These are phyloP conservation scores for Penicillium goetzii DNA, from an alignment of 495 filamentous ascomycete genomes.

Conservation along the genomic window DNA sequence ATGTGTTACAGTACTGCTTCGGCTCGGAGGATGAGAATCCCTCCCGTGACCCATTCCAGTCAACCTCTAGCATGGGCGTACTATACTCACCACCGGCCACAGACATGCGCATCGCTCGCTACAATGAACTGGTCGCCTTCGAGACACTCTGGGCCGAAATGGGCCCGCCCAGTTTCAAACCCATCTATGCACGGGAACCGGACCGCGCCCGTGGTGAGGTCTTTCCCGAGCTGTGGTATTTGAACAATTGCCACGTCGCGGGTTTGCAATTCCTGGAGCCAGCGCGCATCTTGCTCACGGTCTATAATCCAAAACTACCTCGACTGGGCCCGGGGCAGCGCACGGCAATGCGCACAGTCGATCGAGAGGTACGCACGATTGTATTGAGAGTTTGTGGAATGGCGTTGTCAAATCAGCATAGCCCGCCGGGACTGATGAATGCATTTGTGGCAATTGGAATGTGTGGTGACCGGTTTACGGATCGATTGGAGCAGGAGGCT, in stretches of 20 bases:
- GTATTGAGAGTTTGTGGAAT: slow-evolving; percentile 35
- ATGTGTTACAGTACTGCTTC: slow-evolving; percentile 35
- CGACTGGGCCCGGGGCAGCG: slow-evolving; percentile 35
- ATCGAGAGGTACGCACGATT: slow-evolving; percentile 29
- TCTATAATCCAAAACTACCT: slow-evolving; percentile 45
- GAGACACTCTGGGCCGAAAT: slow-evolving; percentile 23
- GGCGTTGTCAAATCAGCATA: slow-evolving; percentile 34
- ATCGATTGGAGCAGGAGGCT: slow-evolving; percentile 31
- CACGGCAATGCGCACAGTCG: slow-evolving; percentile 23
- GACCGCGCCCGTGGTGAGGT: slow-evolving; percentile 28
- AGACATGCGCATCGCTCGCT: slow-evolving; percentile 23
- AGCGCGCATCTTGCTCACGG: slow-evolving; percentile 43
- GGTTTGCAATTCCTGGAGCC: slow-evolving; percentile 44
- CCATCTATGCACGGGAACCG: slow-evolving; percentile 29
- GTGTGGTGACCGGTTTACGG: slow-evolving; percentile 38
- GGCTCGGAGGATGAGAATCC: slow-evolving; percentile 26
- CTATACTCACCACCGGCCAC: slow-evolving; percentile 7
- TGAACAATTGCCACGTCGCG: slow-evolving; percentile 42
- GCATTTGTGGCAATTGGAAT: slow-evolving; percentile 36
- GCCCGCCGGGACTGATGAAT: slow-evolving; percentile 32
- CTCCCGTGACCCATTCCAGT: slow-evolving; percentile 5
- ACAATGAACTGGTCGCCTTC: slow-evolving; percentile 27
- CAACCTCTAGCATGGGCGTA: slow-evolving; percentile 13
- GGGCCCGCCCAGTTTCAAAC: slow-evolving; percentile 28
- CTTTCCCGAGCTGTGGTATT: slow-evolving; percentile 46